phyloP scores from a whole-genome alignment of 2,329 filamentous ascomycete species.

The Botrytis aclada region DNA sequence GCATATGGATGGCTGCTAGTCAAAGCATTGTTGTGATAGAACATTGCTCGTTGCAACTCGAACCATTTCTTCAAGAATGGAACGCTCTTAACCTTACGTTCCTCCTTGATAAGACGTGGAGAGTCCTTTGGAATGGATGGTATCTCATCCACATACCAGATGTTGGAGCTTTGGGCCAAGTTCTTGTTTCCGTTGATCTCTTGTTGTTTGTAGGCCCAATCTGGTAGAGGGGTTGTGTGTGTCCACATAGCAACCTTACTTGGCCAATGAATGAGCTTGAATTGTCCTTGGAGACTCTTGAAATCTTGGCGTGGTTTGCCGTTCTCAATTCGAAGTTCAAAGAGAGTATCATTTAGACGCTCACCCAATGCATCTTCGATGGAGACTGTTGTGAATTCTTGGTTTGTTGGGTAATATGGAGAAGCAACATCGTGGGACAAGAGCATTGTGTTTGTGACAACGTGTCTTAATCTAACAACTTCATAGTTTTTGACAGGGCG shows the following conservation, averaged over 20 bases:
- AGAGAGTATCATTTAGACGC: slow-evolving; percentile 84
- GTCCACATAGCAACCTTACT: slow-evolving; percentile 99
- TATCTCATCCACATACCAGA: slow-evolving; percentile 92
- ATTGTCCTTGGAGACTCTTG: slow-evolving; percentile 85
- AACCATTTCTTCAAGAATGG: slow-evolving; percentile 94
- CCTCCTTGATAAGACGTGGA: slow-evolving; percentile 71
- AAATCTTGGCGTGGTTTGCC: slow-evolving; percentile 80
- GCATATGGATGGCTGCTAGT: slow-evolving; percentile 97
- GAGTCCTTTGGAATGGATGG: slow-evolving; percentile 68
- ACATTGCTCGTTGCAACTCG: slow-evolving; percentile 96
- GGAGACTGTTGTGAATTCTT: slow-evolving; percentile 88
- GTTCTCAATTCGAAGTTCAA: slow-evolving; percentile 86
- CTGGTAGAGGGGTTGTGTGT: slow-evolving; percentile 88
- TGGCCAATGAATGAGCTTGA: slow-evolving; percentile 92
- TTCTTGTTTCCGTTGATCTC: slow-evolving; percentile 99
- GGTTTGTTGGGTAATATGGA: slow-evolving; percentile 93
- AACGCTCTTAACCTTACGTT: slow-evolving; percentile 75
- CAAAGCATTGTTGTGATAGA: slow-evolving; percentile 97
- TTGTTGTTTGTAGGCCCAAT: slow-evolving; percentile 96
- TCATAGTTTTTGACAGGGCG: slow-evolving; percentile 78
- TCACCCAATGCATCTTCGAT: slow-evolving; percentile 68
- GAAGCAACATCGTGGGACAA: slow-evolving; percentile 96
- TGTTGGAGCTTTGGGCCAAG: slow-evolving; percentile 79
- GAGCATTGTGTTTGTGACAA: slow-evolving; percentile 81
- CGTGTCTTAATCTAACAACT: slow-evolving; percentile 78